Evolutionary conservation across 2,329 filamentous ascomycete species (phyloP).

Genomic region (Ophiosphaerella narmari): DNA sequence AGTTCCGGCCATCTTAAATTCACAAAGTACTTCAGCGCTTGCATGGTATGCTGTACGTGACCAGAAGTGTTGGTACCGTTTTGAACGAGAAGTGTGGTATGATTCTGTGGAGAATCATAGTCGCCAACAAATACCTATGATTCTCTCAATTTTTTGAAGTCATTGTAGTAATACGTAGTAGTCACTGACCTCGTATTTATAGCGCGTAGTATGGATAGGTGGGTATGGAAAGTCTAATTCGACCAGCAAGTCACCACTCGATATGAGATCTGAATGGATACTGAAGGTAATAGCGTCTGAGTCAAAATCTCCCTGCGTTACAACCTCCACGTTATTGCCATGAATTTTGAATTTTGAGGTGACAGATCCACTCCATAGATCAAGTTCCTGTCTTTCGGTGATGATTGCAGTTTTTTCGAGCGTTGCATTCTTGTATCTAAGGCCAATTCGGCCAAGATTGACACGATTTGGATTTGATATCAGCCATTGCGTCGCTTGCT

Average conservation of each 20-base stretch:
- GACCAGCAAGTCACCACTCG: constrained; percentile 46
- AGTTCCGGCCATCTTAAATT: constrained; percentile 46
- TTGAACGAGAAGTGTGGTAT: constrained; percentile 47
- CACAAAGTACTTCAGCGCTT: constrained; percentile 50
- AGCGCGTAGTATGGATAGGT: constrained; percentile 35
- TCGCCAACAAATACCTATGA: constrained; percentile 58
- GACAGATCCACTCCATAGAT: constrained; percentile 56
- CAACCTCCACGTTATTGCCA: constrained; percentile 46
- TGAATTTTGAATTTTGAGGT: constrained; percentile 52
- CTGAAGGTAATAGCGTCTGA: constrained; percentile 53
- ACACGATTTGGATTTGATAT: constrained; percentile 58
- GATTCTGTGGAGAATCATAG: constrained; percentile 53
- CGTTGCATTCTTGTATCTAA: constrained; percentile 47
- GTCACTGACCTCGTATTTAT: constrained; percentile 29
- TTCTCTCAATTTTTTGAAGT: constrained; percentile 16
- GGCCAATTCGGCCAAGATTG: constrained; percentile 55
- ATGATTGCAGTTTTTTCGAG: constrained; percentile 15
- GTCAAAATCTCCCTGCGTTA: constrained; percentile 52
- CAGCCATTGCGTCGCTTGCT: constrained; percentile 55
- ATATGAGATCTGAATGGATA: constrained; percentile 51
- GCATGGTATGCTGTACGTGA: constrained; percentile 51
- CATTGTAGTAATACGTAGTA: neutral
- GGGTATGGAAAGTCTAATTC: constrained; percentile 59
- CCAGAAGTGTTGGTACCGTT: constrained; percentile 40
- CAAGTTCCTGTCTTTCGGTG: constrained; percentile 46